These are phyloP conservation scores for Lasiodiplodia hormozganensis DNA, from an alignment of 2,329 filamentous ascomycete species.

Conservation along the genomic window DNA sequence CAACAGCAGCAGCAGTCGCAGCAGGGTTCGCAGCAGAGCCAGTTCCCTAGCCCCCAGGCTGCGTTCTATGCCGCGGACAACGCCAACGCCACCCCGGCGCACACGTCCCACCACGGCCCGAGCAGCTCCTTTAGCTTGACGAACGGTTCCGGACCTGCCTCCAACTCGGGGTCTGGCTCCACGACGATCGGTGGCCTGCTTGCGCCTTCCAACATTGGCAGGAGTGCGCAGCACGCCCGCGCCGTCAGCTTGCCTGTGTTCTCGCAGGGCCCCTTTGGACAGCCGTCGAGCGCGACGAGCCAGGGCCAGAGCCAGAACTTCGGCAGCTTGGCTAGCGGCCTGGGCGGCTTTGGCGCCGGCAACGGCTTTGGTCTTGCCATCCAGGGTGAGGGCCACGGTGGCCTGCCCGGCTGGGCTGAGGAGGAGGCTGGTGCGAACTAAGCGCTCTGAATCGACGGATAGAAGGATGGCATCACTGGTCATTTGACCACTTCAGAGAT, in stretches of 20 bases:
- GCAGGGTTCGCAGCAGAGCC: slow-evolving; percentile 64
- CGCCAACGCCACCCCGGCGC: slow-evolving; percentile 52
- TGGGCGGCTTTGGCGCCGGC: slow-evolving; percentile 62
- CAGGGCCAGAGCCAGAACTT: slow-evolving; percentile 57
- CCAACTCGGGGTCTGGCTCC: slow-evolving; percentile 56
- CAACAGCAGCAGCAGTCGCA: slow-evolving; percentile 37
- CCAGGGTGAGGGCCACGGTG: slow-evolving; percentile 57
- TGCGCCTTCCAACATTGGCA: slow-evolving; percentile 69
- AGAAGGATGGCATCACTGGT: slow-evolving; percentile 8
- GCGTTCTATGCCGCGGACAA: slow-evolving; percentile 76
- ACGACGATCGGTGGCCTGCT: slow-evolving; percentile 79
- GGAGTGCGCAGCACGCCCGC: slow-evolving; percentile 71
- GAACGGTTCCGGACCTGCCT: slow-evolving; percentile 35
- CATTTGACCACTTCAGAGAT: slow-evolving; percentile 18
- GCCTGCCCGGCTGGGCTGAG: slow-evolving; percentile 68
- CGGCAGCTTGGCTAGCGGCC: slow-evolving; percentile 64
- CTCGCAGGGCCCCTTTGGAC: slow-evolving; percentile 64
- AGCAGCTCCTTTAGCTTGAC: slow-evolving; percentile 57
- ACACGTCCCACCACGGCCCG: slow-evolving; percentile 62
- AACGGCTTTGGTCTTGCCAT: slow-evolving; percentile 67
- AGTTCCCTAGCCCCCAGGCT: slow-evolving; percentile 77
- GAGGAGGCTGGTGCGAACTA: slow-evolving; percentile 66
- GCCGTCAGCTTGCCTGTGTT: slow-evolving; percentile 87
- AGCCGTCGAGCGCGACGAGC: slow-evolving; percentile 43
- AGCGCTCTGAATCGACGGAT: slow-evolving; percentile 13